A percentile compares a stretch with the other conserved stretches of the same genome.
These are phyloP conservation scores for Neocallimastix lanati DNA, from an alignment of 192 early-diverging fungal species.

Conservation along the genomic window DNA sequence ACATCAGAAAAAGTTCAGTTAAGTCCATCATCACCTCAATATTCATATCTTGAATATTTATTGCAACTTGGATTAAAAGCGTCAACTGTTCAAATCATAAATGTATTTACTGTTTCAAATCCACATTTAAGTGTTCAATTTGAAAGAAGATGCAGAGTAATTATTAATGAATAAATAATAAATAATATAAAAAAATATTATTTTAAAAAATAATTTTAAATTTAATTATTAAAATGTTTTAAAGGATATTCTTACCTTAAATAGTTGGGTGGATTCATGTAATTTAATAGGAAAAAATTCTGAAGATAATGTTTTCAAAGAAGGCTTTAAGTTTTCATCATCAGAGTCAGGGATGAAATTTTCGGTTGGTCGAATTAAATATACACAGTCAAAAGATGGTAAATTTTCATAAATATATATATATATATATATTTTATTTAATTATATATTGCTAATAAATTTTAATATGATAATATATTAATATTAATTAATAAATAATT, in stretches of 20 bases:
- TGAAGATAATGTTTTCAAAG: slow-evolving; percentile 35
- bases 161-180: too few relatives aligned
- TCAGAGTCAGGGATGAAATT: slow-evolving; percentile 16
- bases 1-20: slow-evolving; percentile 6
- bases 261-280: slow-evolving; percentile 23
- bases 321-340: slow-evolving; percentile 27
- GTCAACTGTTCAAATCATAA: slow-evolving; percentile 31
- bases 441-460: too few relatives aligned
- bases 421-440: neutral
- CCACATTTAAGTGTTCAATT: slow-evolving; percentile 27
- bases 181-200: too few relatives aligned
- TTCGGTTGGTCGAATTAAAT: slow-evolving; percentile 12
- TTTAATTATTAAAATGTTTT: too few relatives aligned
- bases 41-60: slow-evolving; percentile 28
- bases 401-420: neutral
- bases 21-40: slow-evolving; percentile 19
- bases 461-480: too few relatives aligned
- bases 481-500: too few relatives aligned
- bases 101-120: slow-evolving; percentile 24
- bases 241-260: slow-evolving; percentile 19
- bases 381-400: neutral
- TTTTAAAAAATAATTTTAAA: too few relatives aligned
- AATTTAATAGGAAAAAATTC: slow-evolving; percentile 23
- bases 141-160: slow-evolving; percentile 27
- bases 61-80: slow-evolving; percentile 28